Percentiles rank a stretch among this genome's conserved stretches.
phyloP scores from a whole-genome alignment of 805 yeast genomes.

The Hanseniaspora pseudoguilliermondii region DNA sequence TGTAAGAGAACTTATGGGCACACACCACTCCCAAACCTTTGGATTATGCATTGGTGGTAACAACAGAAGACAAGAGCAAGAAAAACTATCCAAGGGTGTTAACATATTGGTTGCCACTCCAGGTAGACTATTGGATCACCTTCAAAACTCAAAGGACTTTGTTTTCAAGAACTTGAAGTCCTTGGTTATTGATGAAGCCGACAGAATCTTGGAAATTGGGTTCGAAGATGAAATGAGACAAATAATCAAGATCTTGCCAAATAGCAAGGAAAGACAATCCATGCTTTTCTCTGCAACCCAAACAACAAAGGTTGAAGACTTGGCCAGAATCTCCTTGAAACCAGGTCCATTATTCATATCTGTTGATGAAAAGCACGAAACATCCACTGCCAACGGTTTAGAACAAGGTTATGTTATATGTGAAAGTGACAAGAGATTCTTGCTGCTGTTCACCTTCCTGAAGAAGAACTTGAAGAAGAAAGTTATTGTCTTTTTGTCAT shows the following conservation, averaged over 20 bases:
- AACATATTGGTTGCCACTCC: slow-evolving; percentile 93
- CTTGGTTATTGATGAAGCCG: slow-evolving; percentile 93
- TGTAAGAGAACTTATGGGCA: slow-evolving; percentile 82
- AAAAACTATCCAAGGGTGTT: slow-evolving; percentile 85
- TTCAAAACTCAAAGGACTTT: slow-evolving; percentile 89
- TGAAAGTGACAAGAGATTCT: slow-evolving; percentile 87
- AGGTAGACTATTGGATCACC: slow-evolving; percentile 89
- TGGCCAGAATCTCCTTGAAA: slow-evolving; percentile 89
- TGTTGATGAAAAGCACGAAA: slow-evolving; percentile 71
- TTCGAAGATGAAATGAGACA: slow-evolving; percentile 98
- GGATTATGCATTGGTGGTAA: slow-evolving; percentile 98
- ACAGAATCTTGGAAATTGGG: slow-evolving; percentile 91
- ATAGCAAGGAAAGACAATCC: slow-evolving; percentile 72
- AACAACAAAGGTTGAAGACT: slow-evolving; percentile 95
- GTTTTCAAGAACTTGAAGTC: slow-evolving; percentile 91
- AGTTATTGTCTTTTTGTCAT: slow-evolving; percentile 84
- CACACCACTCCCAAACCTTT: slow-evolving; percentile 77
- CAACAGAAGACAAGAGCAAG: slow-evolving; percentile 94
- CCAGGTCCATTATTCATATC: slow-evolving; percentile 89
- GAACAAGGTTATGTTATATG: slow-evolving; percentile 98
- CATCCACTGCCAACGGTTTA: slow-evolving; percentile 88
- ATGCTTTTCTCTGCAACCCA: slow-evolving; percentile 99
- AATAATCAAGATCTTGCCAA: slow-evolving; percentile 84
- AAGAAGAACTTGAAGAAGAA: slow-evolving; percentile 87
- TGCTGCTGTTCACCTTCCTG: slow-evolving; percentile 79